Evolutionary conservation across 2,329 filamentous ascomycete genomes (phyloP).

Genomic region (Alternaria longipes): DNA sequence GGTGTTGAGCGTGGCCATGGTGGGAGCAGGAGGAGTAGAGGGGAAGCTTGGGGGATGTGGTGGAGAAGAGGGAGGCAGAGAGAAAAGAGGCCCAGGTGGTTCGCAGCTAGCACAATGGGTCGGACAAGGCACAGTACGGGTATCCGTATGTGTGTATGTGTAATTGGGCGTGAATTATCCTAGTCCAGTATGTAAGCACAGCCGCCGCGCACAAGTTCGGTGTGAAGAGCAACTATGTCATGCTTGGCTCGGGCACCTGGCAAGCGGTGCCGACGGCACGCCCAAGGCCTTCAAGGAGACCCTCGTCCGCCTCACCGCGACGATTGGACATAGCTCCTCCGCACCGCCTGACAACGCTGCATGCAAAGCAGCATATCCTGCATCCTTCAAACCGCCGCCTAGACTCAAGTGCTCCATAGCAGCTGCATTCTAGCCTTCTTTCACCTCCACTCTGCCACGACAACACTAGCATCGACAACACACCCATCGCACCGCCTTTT

Average conservation of each 20-base stretch:
- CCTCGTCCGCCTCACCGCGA: slow-evolving; percentile 19
- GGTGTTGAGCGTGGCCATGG: slow-evolving; percentile 75
- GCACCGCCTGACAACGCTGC: slow-evolving; percentile 11
- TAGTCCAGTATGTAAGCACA: slow-evolving; percentile 4
- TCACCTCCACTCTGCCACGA: slow-evolving; percentile 20
- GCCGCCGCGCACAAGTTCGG: slow-evolving; percentile 9
- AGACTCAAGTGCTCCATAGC: slow-evolving; percentile 1
- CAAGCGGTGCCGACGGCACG: slow-evolving; percentile 5
- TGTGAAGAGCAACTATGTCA: slow-evolving; percentile 23
- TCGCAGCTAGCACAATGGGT: slow-evolving; percentile 7
- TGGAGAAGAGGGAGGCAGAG: slow-evolving; percentile 7
- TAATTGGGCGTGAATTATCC: slow-evolving; percentile 15
- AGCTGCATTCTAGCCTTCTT: slow-evolving; percentile 15
- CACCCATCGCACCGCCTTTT: slow-evolving; percentile 19
- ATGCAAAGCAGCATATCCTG: slow-evolving; percentile 7
- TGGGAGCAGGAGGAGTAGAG: slow-evolving; percentile 45
- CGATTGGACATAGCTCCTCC: slow-evolving; percentile 16
- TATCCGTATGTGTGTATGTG: slow-evolving; percentile 18
- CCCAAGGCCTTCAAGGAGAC: slow-evolving; percentile 8
- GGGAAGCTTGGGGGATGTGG: slow-evolving; percentile 11
- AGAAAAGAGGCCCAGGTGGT: slow-evolving; percentile 7
- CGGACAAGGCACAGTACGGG: slow-evolving; percentile 19
- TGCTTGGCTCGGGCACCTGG: slow-evolving; percentile 16
- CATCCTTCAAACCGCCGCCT: slow-evolving; percentile 9
- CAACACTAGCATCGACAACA: slow-evolving; percentile 19